A percentile compares a stretch with the other conserved stretches of the same genome.
Evolutionary conservation across 2,329 filamentous ascomycete species (phyloP).

Genomic region (Fusarium poae): DNA sequence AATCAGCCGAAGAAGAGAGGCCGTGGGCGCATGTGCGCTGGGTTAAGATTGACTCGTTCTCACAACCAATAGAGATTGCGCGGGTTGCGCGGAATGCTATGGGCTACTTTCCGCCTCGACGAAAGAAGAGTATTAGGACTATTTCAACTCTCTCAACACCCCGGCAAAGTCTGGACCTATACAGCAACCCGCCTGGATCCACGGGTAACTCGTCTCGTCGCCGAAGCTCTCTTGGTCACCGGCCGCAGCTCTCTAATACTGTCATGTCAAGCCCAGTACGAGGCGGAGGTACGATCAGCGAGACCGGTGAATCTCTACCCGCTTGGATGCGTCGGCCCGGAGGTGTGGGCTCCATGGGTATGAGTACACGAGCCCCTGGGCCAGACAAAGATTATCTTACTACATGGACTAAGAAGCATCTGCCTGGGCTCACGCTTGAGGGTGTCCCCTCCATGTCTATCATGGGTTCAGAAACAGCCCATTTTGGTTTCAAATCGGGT

Average conservation of each 20-base stretch:
- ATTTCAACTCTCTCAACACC: constrained; percentile 77
- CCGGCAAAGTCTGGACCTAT: constrained; percentile 72
- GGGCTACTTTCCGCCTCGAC: constrained; percentile 90
- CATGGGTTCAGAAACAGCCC: constrained; percentile 71
- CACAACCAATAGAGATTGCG: constrained; percentile 83
- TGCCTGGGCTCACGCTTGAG: constrained; percentile 82
- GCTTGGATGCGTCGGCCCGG: constrained; percentile 84
- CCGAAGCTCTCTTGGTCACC: constrained; percentile 57
- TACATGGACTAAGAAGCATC: constrained; percentile 83
- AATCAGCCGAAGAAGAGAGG: constrained; percentile 64
- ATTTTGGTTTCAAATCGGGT: constrained; percentile 64
- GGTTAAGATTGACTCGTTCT: constrained; percentile 80
- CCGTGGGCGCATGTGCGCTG: constrained; percentile 91
- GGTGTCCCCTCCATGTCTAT: constrained; percentile 75
- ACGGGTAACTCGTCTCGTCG: constrained; percentile 56
- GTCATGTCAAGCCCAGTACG: constrained; percentile 55
- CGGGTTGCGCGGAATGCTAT: constrained; percentile 83
- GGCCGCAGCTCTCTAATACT: constrained; percentile 53
- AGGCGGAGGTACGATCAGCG: constrained; percentile 51
- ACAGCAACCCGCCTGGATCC: constrained; percentile 59
- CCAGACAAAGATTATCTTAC: constrained; percentile 89
- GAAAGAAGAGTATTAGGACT: constrained; percentile 83
- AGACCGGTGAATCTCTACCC: constrained; percentile 58
- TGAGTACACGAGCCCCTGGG: constrained; percentile 78
- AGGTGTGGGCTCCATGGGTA: constrained; percentile 85